A percentile compares a stretch with the other conserved stretches of the same genome.
Evolutionary conservation across 2,329 filamentous ascomycete species (phyloP).

Genomic region (Lachnellula subtilissima): DNA sequence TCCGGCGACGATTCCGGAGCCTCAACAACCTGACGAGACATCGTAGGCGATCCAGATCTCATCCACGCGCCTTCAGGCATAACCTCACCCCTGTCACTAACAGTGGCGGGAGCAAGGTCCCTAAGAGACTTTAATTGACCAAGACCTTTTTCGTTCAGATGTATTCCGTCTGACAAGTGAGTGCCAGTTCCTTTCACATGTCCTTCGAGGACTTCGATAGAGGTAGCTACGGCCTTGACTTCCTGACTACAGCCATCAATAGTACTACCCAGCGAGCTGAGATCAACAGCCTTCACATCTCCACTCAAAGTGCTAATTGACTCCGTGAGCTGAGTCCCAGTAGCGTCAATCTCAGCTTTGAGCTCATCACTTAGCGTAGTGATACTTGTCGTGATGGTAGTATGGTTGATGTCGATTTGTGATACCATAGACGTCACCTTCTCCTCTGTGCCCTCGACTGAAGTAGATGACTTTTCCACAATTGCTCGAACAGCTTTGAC

Average conservation of each 20-base stretch:
- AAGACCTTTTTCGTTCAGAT: constrained; percentile 15
- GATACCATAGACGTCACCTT: constrained; percentile 10
- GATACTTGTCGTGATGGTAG: constrained; percentile 23
- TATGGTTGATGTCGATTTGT: constrained; percentile 26
- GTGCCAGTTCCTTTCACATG: background rate
- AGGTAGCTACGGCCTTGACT: constrained; percentile 10
- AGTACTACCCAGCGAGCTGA: constrained; percentile 4
- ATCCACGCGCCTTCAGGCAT: constrained; percentile 9
- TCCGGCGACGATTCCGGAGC: background rate
- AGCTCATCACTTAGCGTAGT: constrained; percentile 22
- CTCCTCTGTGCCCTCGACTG: constrained; percentile 12
- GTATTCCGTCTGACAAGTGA: constrained; percentile 12
- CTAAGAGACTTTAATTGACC: constrained; percentile 12
- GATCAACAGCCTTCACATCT: constrained; percentile 10
- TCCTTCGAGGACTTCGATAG: constrained; percentile 7
- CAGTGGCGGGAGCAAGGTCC: background rate
- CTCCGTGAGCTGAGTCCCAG: constrained; percentile 18
- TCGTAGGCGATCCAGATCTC: background rate
- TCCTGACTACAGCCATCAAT: constrained; percentile 4
- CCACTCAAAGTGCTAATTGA: constrained; percentile 12
- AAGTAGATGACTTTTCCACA: constrained; percentile 14
- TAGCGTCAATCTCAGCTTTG: constrained; percentile 25
- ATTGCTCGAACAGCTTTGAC: constrained; percentile 18
- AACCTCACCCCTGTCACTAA: background rate
- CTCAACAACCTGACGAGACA: background rate